These are phyloP conservation scores for Circinella minor DNA, from an alignment of 371 early-diverging fungal genomes.

Conservation along the genomic window DNA sequence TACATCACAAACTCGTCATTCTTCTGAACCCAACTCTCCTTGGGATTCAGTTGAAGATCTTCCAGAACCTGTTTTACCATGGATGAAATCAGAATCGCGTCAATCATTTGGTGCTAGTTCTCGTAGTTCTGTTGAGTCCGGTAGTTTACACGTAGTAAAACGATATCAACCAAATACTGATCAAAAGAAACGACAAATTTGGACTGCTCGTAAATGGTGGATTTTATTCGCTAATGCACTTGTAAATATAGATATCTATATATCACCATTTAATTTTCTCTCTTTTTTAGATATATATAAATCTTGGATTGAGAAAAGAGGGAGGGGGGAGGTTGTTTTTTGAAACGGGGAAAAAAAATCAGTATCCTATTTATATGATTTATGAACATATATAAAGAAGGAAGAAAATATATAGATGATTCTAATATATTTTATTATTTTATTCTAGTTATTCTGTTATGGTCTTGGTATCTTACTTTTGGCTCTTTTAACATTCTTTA, in stretches of 20 bases:
- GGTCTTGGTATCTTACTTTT: slow-evolving; percentile 44
- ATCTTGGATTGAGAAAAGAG: too few species aligned
- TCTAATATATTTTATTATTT: background rate
- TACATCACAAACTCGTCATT: slow-evolving; percentile 1
- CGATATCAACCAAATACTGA: slow-evolving; percentile 37
- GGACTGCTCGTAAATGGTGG: slow-evolving; percentile 61
- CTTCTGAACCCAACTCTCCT: slow-evolving; percentile 20
- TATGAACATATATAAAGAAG: too few species aligned
- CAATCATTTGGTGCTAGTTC: slow-evolving; percentile 33
- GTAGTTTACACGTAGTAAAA: slow-evolving; percentile 48
- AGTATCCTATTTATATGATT: too few species aligned
- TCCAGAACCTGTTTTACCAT: slow-evolving; percentile 50
- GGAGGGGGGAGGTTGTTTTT: too few species aligned
- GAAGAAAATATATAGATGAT: too few species aligned
- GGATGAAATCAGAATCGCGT: slow-evolving; percentile 51
- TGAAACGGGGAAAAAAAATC: too few species aligned
- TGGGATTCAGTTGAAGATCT: slow-evolving; percentile 30
- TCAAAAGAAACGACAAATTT: slow-evolving; percentile 45
- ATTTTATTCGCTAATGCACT: slow-evolving; percentile 55
- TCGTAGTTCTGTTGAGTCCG: slow-evolving; percentile 25
- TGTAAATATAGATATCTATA: slow-evolving; percentile 36
- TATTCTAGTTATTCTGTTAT: slow-evolving; percentile 50
- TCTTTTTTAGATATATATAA: too few species aligned
- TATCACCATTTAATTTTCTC: background rate
- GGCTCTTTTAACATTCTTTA: slow-evolving; percentile 47